Evolutionary conservation across 352 stramenopile genomes (phyloP).

Genomic region (Phytophthora chlamydospora): DNA sequence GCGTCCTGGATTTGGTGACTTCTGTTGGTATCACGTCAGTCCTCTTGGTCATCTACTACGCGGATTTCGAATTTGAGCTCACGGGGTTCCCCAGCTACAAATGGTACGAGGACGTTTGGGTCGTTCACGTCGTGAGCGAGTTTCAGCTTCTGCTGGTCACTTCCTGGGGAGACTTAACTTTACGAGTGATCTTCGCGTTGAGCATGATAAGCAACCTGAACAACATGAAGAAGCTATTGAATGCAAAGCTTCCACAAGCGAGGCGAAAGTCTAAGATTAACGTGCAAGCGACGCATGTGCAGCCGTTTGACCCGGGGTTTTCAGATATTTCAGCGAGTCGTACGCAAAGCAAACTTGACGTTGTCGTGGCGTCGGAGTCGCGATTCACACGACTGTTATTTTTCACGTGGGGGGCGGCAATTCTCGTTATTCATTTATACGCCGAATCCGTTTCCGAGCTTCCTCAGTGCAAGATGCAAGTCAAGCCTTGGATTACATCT

Average conservation of each 20-base stretch:
- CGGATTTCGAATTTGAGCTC: slow-evolving; percentile 21
- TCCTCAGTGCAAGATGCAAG: slow-evolving; percentile 29
- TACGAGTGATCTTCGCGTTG: slow-evolving; percentile 15
- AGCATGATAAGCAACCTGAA: slow-evolving; percentile 22
- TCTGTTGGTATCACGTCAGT: slow-evolving; percentile 29
- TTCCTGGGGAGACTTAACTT: slow-evolving; percentile 22
- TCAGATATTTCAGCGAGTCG: too few species aligned
- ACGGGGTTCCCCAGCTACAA: slow-evolving; percentile 6
- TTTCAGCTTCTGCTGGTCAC: slow-evolving; percentile 33
- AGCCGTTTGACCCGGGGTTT: neutral
- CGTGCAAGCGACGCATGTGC: neutral
- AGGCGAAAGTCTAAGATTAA: neutral
- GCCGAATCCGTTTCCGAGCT: slow-evolving; percentile 1
- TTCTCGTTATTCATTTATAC: slow-evolving; percentile 31
- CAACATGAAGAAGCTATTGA: slow-evolving; percentile 29
- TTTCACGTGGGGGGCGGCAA: slow-evolving; percentile 18
- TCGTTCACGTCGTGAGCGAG: slow-evolving; percentile 36
- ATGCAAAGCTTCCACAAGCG: slow-evolving; percentile 1
- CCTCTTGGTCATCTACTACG: slow-evolving; percentile 4
- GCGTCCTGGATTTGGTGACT: slow-evolving; percentile 33
- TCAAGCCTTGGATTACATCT: slow-evolving; percentile 36
- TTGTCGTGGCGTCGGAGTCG: slow-evolving; percentile 11
- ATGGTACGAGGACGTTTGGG: slow-evolving; percentile 44
- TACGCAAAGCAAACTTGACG: neutral
- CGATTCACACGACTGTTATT: slow-evolving; percentile 22